Evolutionary conservation across 2,329 filamentous ascomycete species (phyloP), one percentile per base, ranked within the genome.

Genomic region (Apiospora marii): DNA sequence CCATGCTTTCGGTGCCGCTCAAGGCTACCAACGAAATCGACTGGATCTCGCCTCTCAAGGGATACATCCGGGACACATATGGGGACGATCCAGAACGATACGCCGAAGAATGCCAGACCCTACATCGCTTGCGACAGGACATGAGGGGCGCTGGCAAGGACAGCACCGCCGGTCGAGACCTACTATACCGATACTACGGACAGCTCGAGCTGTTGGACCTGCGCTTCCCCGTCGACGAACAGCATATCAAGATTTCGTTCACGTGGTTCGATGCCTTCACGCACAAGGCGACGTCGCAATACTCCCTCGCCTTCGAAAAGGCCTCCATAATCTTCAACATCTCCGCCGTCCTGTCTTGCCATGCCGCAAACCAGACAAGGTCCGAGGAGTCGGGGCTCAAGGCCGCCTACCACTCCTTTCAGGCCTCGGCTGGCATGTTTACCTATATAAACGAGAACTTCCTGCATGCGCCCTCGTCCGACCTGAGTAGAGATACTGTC

Each of bases 221-320:
- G 79, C 90, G 96, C 74, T 99, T 99, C 80, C 97, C 97, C 0
- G 95, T 99, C 67, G 96, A 99, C 78, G 96, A 99, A 85, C 96
- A 98, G 80, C 96, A 99, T 81, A 98, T 99, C 85, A 98, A 98
- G 85, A 98, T 99, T 79, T 94, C 94, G 10, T 99, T 99, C 82
- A 98, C 96, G 76, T 99, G 96, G 96, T 98, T 97, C 84, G 96
- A 99, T 83, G 96, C 97, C n/a, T 99, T 99, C 82, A 99, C 96
- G 64, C 95, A 98, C 82, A 98, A 98, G 80, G 90, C 95, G n/a
- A 99, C 96, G 5, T 92, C 95, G 4, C 96, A 99, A 82, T 98
- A 97, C 85, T 98, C 95, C 10, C 88, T 99, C 68, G 96, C 96
- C 68, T 99, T 97, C 82, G 96, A 99, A 83, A 99, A 99, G 82